Base-by-base conservation (phyloP, 495 filamentous ascomycete genomes). In the Barbatosphaeria neglecta region DNA sequence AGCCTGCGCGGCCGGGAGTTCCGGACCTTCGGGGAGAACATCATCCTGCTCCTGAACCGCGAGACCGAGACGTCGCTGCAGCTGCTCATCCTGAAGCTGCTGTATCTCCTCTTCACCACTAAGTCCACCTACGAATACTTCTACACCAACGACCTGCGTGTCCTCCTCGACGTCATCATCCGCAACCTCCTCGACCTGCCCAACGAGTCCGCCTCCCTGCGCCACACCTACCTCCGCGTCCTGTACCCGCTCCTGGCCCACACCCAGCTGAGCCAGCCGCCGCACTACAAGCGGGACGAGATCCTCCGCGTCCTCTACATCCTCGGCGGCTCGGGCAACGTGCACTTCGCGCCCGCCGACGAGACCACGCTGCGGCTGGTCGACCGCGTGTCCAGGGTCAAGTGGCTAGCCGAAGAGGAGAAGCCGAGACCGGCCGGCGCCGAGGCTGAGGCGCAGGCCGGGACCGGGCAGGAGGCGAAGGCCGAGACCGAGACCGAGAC, bases 141-240 rank as follows among this genome's bases (percentile, higher is more conserved):
- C 63, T 98, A 95, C 58, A 95, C 87, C 17, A 98, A 98, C 61
- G 92, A 98, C 57, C 74, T 98, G 7, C 86, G 86, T 37, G 92
- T 98, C 11, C 77, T 98, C 13, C 77, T 97, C 35, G 92, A 98
- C 56, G 90, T 98, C 56, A 85, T 97, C 44, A 87, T 98, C 46
- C 88, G 92, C 28, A 98, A 98, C 53, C 73, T 98, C 11, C 78
- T 97, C 31, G 92, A 98, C 60, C 74, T 98, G 5, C 90, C 90
- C 0, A 81, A 84, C 47, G 86, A 90, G 52, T 74, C 86, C 44
- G 72, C 76, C 43, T 76, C 87, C 8, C 68, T 98, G 39, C 79
- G 92, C 23, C 93, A 98, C 59, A 97, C 90, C n/a, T 98, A 98
- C 56, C 74, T 98, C n/a, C 83, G 92, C 18, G 93, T 98, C 16